Base-by-base conservation (phyloP, 2,329 filamentous ascomycete species). In the Aaosphaeria pasadenensis region DNA sequence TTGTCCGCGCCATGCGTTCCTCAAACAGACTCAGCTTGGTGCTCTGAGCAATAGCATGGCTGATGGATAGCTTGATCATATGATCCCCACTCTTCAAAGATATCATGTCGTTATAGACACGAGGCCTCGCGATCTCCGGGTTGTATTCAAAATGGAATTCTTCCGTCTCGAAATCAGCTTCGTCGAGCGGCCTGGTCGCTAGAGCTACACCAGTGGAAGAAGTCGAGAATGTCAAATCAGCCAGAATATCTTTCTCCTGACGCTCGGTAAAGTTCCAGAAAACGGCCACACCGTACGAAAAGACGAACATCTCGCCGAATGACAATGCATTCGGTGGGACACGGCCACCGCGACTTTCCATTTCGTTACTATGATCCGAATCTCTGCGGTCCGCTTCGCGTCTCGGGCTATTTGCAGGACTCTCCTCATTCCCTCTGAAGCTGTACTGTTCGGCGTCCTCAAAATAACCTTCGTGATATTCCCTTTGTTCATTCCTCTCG, bases 101-200 rank as follows among this genome's bases (percentile, higher is more conserved):
- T 61, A 99, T 97, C 94, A 99, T 99, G 71, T 99, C 94, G 72
- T 99, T 97, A 75, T 95, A 99, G 30, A 99, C 88, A 48, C 94
- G 83, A 4, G 94, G 94, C 43, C 91, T 83, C 53, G 91, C 87
- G 32, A 94, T 90, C 49, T 89, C 81, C 1, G 84, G 81, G 60
- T 89, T 95, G 75, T 99, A 99, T 70, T 97, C 91, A 66, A 99
- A 99, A 66, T 99, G 92, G 62, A 99, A 96, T 66, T 97, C 92
- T 67, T 99, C 94, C 0, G 88, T 99, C 74, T 99, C 94, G 58
- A 95, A 96, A 65, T 97, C 91, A 55, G 87, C 86, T 70, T 96
- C 89, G 47, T 89, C 84, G 24, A 96, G 77, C 1, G 91, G 89
- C 32, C 89, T 82, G 1, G 85, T 88, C 31, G 91, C 85, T 5